A percentile compares a stretch with the other conserved stretches of the same genome.
Evolutionary conservation across 2,329 filamentous ascomycete species (phyloP).

Genomic region (Hypoxylon sp.): DNA sequence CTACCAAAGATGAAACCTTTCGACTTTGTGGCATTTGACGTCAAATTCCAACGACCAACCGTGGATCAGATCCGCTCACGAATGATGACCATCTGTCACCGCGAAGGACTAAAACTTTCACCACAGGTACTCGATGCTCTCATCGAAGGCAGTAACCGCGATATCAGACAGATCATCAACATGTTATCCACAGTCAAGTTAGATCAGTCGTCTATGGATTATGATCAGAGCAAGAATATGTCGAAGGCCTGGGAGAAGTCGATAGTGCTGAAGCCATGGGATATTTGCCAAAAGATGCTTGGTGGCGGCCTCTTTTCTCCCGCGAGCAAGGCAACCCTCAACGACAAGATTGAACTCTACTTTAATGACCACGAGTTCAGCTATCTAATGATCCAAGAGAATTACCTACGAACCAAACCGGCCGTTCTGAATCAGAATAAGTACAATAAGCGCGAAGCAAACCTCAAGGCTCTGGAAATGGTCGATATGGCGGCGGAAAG

Average conservation of each 20-base stretch:
- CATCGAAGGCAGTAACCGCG: constrained; percentile 94
- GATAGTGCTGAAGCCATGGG: constrained; percentile 96
- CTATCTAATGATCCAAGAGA: constrained; percentile 97
- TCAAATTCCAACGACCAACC: constrained; percentile 90
- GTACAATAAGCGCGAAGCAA: constrained; percentile 76
- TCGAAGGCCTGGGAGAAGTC: constrained; percentile 99
- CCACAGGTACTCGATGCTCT: constrained; percentile 87
- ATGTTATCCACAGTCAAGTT: constrained; percentile 97
- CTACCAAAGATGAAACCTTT: constrained; percentile 99
- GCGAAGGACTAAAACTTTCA: constrained; percentile 90
- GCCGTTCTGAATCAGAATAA: constrained; percentile 68
- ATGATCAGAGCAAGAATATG: constrained; percentile 90
- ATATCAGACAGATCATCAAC: constrained; percentile 98
- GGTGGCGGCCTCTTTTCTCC: constrained; percentile 87
- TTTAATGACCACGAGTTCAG: constrained; percentile 99
- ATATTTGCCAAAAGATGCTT: constrained; percentile 94
- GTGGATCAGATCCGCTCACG: constrained; percentile 91
- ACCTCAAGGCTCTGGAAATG: constrained; percentile 86
- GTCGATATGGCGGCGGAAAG: constrained; percentile 91
- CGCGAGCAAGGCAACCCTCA: constrained; percentile 86
- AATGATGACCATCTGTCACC: constrained; percentile 94
- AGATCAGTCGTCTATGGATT: constrained; percentile 83
- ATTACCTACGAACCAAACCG: constrained; percentile 90
- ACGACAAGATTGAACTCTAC: constrained; percentile 98
- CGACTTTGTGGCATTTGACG: constrained; percentile 84